Conservation (phyloP, 2,329 filamentous ascomycete species). For the Stachybotrys chlorohalonatus region DNA sequence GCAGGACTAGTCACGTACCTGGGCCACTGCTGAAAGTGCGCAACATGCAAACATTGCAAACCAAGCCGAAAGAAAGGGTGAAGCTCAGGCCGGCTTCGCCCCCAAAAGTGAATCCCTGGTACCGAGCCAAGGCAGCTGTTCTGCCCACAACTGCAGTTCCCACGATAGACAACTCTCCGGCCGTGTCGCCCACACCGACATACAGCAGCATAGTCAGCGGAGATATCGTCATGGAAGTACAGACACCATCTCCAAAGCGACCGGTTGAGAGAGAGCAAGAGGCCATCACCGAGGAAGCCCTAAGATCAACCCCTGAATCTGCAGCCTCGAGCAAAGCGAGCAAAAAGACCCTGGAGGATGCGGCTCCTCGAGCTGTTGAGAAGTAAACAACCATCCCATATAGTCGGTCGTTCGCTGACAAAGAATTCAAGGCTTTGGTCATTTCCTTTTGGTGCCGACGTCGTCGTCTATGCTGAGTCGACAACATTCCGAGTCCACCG, state of each 20-base stretch:
- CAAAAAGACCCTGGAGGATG: conserved; percentile 15
- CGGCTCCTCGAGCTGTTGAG: conserved; percentile 15
- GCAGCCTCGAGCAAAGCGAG: conserved; percentile 5
- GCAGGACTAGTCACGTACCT: conserved; percentile 10
- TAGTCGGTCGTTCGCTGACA: not conserved
- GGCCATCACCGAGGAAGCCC: not conserved
- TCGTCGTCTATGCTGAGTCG: conserved; percentile 15
- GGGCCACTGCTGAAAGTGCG: conserved; percentile 1
- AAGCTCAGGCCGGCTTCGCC: conserved; percentile 21
- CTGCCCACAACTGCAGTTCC: not conserved
- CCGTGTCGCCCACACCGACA: not conserved
- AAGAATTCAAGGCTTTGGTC: conserved; percentile 17
- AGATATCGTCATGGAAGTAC: not conserved
- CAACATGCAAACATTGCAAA: not conserved
- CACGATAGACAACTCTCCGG: not conserved
- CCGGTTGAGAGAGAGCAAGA: not conserved
- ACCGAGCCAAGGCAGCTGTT: not conserved
- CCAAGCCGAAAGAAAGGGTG: conserved; percentile 6
- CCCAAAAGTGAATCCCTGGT: conserved; percentile 23
- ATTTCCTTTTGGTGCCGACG: conserved; percentile 21
- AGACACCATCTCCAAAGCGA: not conserved
- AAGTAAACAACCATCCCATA: conserved; percentile 7
- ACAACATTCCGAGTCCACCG: conserved; percentile 22
- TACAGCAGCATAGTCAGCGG: not conserved
- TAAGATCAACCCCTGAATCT: not conserved